Conservation (phyloP, 2,329 filamentous ascomycete species). For the Epichloe baconii region DNA sequence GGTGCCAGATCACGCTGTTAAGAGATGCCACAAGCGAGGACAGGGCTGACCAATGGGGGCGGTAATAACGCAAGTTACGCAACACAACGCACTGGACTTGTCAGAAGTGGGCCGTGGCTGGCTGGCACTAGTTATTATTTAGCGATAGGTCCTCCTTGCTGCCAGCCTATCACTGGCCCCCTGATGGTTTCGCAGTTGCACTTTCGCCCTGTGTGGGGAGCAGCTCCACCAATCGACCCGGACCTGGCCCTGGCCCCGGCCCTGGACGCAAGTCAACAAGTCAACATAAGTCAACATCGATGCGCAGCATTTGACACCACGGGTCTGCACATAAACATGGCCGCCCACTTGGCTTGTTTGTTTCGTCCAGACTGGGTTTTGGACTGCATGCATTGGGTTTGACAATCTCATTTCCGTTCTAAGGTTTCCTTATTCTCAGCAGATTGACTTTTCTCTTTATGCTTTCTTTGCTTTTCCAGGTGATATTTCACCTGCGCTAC, state of each 20-base stretch:
- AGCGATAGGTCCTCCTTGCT: too few relatives aligned
- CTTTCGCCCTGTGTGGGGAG: neutral
- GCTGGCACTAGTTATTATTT: neutral
- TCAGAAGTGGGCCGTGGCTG: neutral
- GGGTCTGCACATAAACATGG: neutral
- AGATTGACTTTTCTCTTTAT: neutral
- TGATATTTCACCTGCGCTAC: neutral
- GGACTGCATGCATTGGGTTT: neutral
- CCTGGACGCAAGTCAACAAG: neutral
- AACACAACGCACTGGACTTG: neutral
- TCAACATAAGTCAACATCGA: neutral
- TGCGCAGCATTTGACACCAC: neutral
- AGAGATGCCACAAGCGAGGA: neutral
- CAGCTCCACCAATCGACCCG: too few relatives aligned
- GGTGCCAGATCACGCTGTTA: neutral
- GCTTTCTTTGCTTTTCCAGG: neutral
- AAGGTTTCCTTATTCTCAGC: neutral
- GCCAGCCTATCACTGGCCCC: too few relatives aligned
- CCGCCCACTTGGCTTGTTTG: conserved; percentile 2
- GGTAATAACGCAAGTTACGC: too few relatives aligned
- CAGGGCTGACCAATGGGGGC: neutral
- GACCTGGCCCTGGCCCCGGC: too few relatives aligned
- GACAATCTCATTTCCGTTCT: neutral
- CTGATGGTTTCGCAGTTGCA: neutral
- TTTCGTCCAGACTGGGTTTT: conserved; percentile 1